Percentiles rank a stretch among this genome's conserved stretches.
Conservation (phyloP, 768 basidiomycete genomes). For the Suillus alpinus region DNA sequence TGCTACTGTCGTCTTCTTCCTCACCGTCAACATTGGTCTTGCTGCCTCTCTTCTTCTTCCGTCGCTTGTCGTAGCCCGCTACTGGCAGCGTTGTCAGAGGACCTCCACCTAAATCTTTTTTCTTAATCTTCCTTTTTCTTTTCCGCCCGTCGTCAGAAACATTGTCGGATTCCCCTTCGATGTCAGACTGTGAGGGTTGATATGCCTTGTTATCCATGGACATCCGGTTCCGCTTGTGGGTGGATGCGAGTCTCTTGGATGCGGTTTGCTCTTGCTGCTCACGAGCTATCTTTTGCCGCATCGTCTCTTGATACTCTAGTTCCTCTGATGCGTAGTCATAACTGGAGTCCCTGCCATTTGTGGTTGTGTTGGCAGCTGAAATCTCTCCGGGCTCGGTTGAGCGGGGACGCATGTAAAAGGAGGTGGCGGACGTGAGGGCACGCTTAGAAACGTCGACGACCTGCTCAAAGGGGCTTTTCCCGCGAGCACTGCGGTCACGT, state of each 20-base stretch:
- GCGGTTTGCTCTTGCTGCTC: constrained; percentile 18
- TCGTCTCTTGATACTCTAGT: constrained; percentile 48
- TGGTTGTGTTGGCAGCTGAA: constrained; percentile 33
- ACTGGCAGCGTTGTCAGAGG: constrained; percentile 67
- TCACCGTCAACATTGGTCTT: constrained; percentile 41
- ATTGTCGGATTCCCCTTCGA: constrained; percentile 61
- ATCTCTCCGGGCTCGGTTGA: constrained; percentile 51
- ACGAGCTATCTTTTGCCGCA: constrained; percentile 22
- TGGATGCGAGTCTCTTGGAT: constrained; percentile 32
- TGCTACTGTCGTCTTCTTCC: constrained; percentile 49
- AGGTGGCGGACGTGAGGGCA: constrained; percentile 50
- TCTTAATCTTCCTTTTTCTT: constrained; percentile 49
- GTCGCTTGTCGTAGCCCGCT: constrained; percentile 60
- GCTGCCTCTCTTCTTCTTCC: constrained; percentile 48
- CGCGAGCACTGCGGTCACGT: constrained; percentile 43
- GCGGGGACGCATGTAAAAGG: constrained; percentile 62
- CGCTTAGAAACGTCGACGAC: constrained; percentile 56
- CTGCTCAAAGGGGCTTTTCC: constrained; percentile 67
- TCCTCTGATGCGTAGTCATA: constrained; percentile 84
- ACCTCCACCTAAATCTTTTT: constrained; percentile 50
- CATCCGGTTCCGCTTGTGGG: constrained; percentile 57
- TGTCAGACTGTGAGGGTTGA: constrained; percentile 60
- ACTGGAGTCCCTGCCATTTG: constrained; percentile 43
- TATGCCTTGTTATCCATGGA: constrained; percentile 83
- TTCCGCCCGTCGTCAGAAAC: constrained; percentile 51